These are phyloP conservation scores for Trametes polyzona DNA, from an alignment of 1,284 basidiomycete species.

Conservation along the genomic window DNA sequence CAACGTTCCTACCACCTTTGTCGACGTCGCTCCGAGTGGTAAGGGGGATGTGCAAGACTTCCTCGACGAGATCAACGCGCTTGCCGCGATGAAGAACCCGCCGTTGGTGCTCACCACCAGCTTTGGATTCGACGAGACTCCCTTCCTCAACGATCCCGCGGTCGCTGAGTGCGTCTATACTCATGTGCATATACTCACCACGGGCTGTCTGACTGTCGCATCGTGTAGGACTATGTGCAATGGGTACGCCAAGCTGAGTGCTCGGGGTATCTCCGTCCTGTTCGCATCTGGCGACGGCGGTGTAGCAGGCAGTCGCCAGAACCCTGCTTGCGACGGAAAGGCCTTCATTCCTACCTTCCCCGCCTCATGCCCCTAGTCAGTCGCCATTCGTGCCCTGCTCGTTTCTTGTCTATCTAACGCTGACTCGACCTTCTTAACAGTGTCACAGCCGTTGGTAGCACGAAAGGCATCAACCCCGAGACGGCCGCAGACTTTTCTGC, in stretches of 20 bases:
- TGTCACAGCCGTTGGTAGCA: not conserved
- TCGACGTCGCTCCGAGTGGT: not conserved
- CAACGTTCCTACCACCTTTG: not conserved
- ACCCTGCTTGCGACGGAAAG: not conserved
- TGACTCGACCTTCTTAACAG: not conserved
- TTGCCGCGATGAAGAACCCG: not conserved
- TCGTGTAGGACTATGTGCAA: not conserved
- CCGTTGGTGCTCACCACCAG: not conserved
- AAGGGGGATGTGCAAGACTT: not conserved
- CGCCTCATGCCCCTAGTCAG: not conserved
- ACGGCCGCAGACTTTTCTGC: not conserved
- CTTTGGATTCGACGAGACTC: not conserved
- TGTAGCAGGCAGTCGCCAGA: not conserved
- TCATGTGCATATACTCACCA: not conserved
- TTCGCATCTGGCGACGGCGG: not conserved
- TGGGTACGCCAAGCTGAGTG: not conserved
- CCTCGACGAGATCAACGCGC: not conserved
- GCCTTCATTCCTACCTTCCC: not conserved
- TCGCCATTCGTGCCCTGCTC: not conserved
- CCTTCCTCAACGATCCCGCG: not conserved
- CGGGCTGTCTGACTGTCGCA: not conserved
- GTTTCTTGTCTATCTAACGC: too few species aligned
- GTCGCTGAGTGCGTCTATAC: not conserved
- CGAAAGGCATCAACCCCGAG: not conserved
- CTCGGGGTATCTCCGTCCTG: not conserved